Evolutionary conservation across 257 asterid species (phyloP), one percentile per base, ranked within the genome.

Genomic region (Paraleonurus japonicus): DNA sequence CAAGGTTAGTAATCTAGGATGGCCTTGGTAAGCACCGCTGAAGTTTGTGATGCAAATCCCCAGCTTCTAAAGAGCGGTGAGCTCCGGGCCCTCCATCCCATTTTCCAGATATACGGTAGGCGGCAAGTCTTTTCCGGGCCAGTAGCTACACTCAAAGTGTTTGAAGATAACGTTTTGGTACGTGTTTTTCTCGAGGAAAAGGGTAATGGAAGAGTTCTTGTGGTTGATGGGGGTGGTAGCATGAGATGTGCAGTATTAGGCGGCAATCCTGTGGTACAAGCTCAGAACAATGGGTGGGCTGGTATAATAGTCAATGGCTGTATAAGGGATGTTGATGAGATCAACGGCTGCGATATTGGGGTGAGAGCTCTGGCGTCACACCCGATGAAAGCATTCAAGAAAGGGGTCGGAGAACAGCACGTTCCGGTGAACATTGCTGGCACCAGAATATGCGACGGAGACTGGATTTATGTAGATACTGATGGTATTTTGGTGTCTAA

Each of bases 241-340:
- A 47, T 84, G 83, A 84, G 87, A 59, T 82, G 84, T 57, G 86
- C 86, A 3, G 77, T 84, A 71, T 63, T 77, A 77, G 86, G 86
- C n/a, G 86, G 89, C 19, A 84, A 81, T 26, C 86, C 86, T 17
- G 85, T 79, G 0, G 89, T 80, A 20, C 89, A 84, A 70, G 89
- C 86, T 57, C 85, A 84, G 81, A 84, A 80, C 79, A 84, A 84
- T 6, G 85, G 87, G 35, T 84, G 87, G 89, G 87, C 86, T 7
- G 83, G 86, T 55, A 82, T 82, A 3, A 61, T 79, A 39, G 85
- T 84, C 8, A 82, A 84, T 55, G 89, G 89, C 16, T 84, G 86
- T 61, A 70, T 77, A 45, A 79, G 86, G 59, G 89, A 84, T 60
- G 86, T 84, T n/a, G 86, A 84, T 72, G 89, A 84, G 57, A 84